Base-by-base conservation (phyloP, 768 basidiomycete genomes). In the Exidia glandulosa region DNA sequence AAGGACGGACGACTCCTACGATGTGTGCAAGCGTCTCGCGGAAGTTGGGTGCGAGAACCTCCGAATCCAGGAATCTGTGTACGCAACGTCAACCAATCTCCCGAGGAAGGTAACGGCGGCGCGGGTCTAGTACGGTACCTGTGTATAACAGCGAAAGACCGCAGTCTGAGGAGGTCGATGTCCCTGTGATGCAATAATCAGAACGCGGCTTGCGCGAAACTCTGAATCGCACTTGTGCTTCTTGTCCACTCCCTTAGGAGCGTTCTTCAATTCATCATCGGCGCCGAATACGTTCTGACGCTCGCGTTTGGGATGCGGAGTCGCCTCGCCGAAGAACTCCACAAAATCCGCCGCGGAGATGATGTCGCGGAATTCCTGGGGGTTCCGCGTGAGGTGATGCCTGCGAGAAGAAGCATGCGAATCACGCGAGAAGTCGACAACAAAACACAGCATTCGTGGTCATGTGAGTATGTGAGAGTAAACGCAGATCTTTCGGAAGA, bases 201-300 rank as follows among this genome's bases (percentile, higher is more conserved):
- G n/a, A 36, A 36, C 34, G 45, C 4, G 27, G 34, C 34, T 30
- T 3, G 23, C 12, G 48, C 27, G 52, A 33, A 57, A 27, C 7
- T 57, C 41, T 41, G 41, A 64, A 10, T 66, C 78, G 19, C 59
- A 90, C 88, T 77, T 77, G 69, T 97, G 93, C 32, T 79, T 79
- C 72, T 93, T 98, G 57, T 82, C 81, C 9, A 95, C 74, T 0
- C 93, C 94, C 67, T 96, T 97, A 1, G 94, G 94, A 4, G 93
- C 90, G 0, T 83, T 84, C 74, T 96, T 97, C 32, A 96, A 74
- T 68, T 92, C 86, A 65, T 92, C 94, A 2, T 94, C 91, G 59
- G 72, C 69, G 0, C 95, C 94, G 70, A 94, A 99, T 2, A 99
- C 82, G 66, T 79, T 95, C 67, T 80, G 79, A 57, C 85, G 74